Evolutionary conservation across 164 flowering plant genomes (phyloP).

Genomic region (Berberis thunbergii): DNA sequence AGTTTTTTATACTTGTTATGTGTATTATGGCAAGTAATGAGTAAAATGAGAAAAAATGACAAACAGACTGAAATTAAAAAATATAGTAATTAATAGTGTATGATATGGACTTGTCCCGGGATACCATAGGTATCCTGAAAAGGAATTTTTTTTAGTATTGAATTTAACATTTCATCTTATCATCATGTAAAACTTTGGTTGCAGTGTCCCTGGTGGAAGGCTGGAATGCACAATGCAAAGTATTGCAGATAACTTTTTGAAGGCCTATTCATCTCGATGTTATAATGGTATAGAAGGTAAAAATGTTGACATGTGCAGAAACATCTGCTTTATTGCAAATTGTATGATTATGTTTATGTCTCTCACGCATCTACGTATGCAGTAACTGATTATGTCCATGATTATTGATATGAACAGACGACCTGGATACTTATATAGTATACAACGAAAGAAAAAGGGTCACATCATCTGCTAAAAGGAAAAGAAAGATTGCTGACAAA

Average conservation of each 20-base stretch:
- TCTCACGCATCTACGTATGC: not conserved
- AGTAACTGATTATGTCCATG: conserved; percentile 4
- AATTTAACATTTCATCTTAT: not conserved
- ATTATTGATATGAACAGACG: conserved; percentile 32
- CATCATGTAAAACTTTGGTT: conserved; percentile 6
- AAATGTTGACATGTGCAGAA: not conserved
- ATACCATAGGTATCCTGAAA: no score
- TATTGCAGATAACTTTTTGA: conserved; percentile 77
- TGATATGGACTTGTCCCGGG: no score
- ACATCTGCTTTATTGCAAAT: not conserved
- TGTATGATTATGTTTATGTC: not conserved
- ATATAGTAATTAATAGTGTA: no score
- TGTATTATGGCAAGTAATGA: no score
- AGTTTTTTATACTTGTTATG: no score
- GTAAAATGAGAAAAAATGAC: no score
- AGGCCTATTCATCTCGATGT: conserved; percentile 48
- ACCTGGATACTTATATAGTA: conserved; percentile 77
- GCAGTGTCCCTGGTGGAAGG: conserved; percentile 83
- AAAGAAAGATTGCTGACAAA: conserved; percentile 43
- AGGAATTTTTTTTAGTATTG: not conserved
- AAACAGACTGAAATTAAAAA: no score
- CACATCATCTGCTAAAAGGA: conserved; percentile 97
- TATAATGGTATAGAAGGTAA: conserved; percentile 65
- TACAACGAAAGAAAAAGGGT: conserved; percentile 86
- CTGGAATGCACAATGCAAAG: conserved; percentile 98